Base-by-base conservation (phyloP, 139 green algal species). In the Chlorella ohadii region DNA sequence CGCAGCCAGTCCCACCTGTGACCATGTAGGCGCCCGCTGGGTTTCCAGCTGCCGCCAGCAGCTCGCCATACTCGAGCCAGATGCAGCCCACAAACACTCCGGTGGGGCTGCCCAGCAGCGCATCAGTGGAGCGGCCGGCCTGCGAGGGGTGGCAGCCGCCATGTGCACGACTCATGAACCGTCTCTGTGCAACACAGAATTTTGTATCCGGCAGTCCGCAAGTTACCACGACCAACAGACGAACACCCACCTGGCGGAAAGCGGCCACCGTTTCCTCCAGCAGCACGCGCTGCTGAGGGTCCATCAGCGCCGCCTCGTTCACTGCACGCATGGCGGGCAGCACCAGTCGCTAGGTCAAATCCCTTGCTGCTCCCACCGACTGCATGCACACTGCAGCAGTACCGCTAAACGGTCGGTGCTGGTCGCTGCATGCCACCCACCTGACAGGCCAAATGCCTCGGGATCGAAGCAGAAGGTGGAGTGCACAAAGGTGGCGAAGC, bases 241-340 rank as follows among this genome's bases (percentile, higher is more conserved):
- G n/a, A n/a, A n/a, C n/a, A n/a, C n/a, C 15, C 15, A 59, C 51
- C 51, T 59, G 38, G 1, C 78, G 81, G 36, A 85, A 81, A 41
- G 82, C 88, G 7, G 67, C 22, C n/a, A 66, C 20, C 0, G 83
- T 66, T 36, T 96, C 85, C 73, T 96, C 89, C 63, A 96, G 82
- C 67, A 96, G 90, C 70, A 97, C 56, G 23, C 94, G 90, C 83
- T 94, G 89, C 84, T 97, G 94, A 0, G 94, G 94, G 83, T 97
- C 94, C 92, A 98, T 96, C 33, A 94, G 55, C 0, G 81, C 72
- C 3, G 91, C 90, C 87, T 98, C 94, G 20, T 68, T 79, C 6
- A 41, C 44, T 28, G 85, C 76, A 61, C 2, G 27, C 44, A 51
- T 51, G 44, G 44, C 44, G 44, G 9, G 44, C n/a, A n/a, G n/a